These are phyloP conservation scores for Lachancea sp. DNA, from an alignment of 805 yeast genomes.

Conservation along the genomic window DNA sequence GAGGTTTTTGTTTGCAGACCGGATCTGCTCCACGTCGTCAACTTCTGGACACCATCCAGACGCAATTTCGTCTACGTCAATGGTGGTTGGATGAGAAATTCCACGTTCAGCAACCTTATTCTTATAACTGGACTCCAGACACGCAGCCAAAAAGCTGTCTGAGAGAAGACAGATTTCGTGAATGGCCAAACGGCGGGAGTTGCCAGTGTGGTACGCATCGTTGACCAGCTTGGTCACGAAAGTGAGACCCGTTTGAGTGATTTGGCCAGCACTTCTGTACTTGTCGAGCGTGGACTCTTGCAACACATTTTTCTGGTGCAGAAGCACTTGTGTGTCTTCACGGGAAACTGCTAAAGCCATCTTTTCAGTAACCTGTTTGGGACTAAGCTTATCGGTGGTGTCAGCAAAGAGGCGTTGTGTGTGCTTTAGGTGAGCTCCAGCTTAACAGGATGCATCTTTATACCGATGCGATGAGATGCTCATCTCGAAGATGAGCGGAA, in stretches of 20 bases:
- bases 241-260: slow-evolving; percentile 73
- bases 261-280: slow-evolving; percentile 84
- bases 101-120: slow-evolving; percentile 77
- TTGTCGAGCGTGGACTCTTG: slow-evolving; percentile 60
- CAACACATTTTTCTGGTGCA: slow-evolving; percentile 67
- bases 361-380: background rate
- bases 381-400: background rate
- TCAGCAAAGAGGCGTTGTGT: background rate
- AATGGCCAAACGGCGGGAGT: slow-evolving; percentile 38
- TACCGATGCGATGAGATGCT: slow-evolving; percentile 8
- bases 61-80: slow-evolving; percentile 75
- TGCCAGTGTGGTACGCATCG: slow-evolving; percentile 55
- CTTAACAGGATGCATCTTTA: background rate
- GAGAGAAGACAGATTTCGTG: slow-evolving; percentile 77
- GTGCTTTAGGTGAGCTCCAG: background rate
- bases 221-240: slow-evolving; percentile 63
- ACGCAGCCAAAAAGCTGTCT: slow-evolving; percentile 62
- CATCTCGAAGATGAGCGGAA: slow-evolving; percentile 7
- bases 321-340: slow-evolving; percentile 64
- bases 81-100: slow-evolving; percentile 83
- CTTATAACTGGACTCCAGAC: slow-evolving; percentile 55
- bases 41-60: slow-evolving; percentile 83
- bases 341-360: slow-evolving; percentile 75
- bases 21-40: slow-evolving; percentile 45
- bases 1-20: slow-evolving; percentile 12